These are phyloP conservation scores for Colletotrichum trifolii DNA, from an alignment of 2,329 filamentous ascomycete genomes.

Conservation along the genomic window DNA sequence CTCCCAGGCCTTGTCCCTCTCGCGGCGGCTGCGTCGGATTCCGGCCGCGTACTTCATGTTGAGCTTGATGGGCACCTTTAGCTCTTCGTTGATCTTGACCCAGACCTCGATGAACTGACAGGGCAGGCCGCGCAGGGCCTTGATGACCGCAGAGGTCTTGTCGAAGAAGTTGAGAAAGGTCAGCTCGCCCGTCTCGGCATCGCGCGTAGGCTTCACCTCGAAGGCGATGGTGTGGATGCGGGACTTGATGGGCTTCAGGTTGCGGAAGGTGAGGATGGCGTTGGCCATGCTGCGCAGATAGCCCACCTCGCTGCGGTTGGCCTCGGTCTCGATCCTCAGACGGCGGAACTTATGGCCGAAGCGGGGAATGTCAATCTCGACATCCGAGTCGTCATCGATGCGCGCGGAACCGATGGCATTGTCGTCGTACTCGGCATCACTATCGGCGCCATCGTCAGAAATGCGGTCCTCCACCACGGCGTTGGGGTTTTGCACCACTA, in stretches of 20 bases:
- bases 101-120: constrained; percentile 51
- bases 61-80: constrained; percentile 16
- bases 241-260: constrained; percentile 36
- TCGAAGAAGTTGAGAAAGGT: constrained; percentile 52
- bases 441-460: constrained; percentile 18
- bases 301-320: constrained; percentile 47
- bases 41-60: constrained; percentile 30
- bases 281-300: constrained; percentile 45
- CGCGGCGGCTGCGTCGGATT: constrained; percentile 21
- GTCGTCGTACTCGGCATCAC: constrained; percentile 20
- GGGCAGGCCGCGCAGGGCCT: constrained; percentile 46
- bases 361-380: constrained; percentile 47
- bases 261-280: constrained; percentile 51
- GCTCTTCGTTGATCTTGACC: constrained; percentile 41
- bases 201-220: constrained; percentile 48
- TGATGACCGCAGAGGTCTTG: constrained; percentile 41
- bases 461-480: background rate
- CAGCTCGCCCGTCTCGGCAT: constrained; percentile 37
- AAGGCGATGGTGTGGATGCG: constrained; percentile 55
- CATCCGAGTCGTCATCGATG: constrained; percentile 37
- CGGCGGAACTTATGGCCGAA: constrained; percentile 54
- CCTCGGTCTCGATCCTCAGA: constrained; percentile 55
- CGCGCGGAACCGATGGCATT: constrained; percentile 20
- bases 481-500: constrained; percentile 20
- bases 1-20: constrained; percentile 37